Evolutionary conservation across 1,284 basidiomycete genomes (phyloP).

Genomic region (Irpex sp.): DNA sequence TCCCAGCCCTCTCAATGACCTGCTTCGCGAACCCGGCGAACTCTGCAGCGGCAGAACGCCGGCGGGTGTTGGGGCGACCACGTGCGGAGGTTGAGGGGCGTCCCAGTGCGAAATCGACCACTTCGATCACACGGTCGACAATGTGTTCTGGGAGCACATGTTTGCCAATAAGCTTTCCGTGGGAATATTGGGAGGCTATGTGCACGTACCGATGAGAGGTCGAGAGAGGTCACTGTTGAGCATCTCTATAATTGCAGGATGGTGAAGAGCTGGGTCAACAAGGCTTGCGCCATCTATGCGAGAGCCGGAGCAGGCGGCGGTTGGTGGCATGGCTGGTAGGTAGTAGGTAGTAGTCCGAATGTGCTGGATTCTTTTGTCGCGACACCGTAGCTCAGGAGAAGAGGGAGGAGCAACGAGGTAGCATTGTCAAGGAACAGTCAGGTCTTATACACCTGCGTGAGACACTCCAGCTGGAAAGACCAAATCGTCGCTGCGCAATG

Average conservation of each 20-base stretch:
- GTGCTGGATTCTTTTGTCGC: not conserved
- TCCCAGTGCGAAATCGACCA: constrained; percentile 69
- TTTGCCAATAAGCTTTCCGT: constrained; percentile 5
- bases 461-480: not conserved
- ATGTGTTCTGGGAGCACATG: constrained; percentile 49
- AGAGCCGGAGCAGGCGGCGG: constrained; percentile 31
- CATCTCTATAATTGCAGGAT: constrained; percentile 59
- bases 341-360: not conserved
- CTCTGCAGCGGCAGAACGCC: constrained; percentile 46
- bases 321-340: constrained; percentile 5
- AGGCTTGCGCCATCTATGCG: constrained; percentile 41
- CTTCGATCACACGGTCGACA: constrained; percentile 61
- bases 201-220: constrained; percentile 55
- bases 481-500: not conserved
- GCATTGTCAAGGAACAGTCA: not conserved
- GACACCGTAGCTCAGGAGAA: not conserved
- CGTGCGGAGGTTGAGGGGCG: constrained; percentile 50
- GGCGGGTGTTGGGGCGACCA: constrained; percentile 37
- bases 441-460: constrained; percentile 8
- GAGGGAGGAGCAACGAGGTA: not conserved
- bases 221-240: constrained; percentile 56
- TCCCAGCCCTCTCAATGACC: constrained; percentile 64
- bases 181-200: not conserved
- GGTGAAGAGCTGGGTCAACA: constrained; percentile 59
- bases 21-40: constrained; percentile 61